These are phyloP conservation scores for Candida vaughaniae DNA, from an alignment of 805 yeast species.

Conservation along the genomic window DNA sequence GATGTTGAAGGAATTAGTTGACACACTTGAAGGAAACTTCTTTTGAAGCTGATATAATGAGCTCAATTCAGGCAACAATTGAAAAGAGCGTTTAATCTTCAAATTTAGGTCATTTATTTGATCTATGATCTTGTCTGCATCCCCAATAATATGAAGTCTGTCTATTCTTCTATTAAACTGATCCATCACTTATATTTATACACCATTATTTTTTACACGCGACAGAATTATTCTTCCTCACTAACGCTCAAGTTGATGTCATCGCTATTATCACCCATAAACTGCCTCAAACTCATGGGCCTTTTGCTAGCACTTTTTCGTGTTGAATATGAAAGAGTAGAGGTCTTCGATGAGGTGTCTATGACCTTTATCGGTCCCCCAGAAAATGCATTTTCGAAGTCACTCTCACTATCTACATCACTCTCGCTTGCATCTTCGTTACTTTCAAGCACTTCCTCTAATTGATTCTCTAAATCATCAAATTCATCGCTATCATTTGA, in stretches of 20 bases:
- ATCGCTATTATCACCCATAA: constrained; percentile 28
- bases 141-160: background rate
- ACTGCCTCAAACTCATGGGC: constrained; percentile 42
- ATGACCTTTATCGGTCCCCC: constrained; percentile 12
- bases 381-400: constrained; percentile 10
- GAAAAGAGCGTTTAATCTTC: background rate
- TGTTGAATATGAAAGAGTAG: background rate
- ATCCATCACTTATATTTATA: background rate
- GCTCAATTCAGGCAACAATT: constrained; percentile 5
- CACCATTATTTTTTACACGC: background rate
- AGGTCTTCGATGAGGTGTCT: constrained; percentile 4
- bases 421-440: constrained; percentile 10
- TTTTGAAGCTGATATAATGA: constrained; percentile 2
- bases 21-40: background rate
- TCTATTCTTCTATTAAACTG: constrained; percentile 1
- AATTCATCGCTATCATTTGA: constrained; percentile 32
- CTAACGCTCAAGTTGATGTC: constrained; percentile 34
- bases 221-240: constrained; percentile 25
- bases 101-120: constrained; percentile 2
- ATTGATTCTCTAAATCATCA: constrained; percentile 42
- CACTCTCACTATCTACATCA: background rate
- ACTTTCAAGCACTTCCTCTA: constrained; percentile 40
- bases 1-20: constrained; percentile 1
- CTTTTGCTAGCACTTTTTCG: constrained; percentile 10
- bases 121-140: background rate